Evolutionary conservation across 2,329 filamentous ascomycete genomes (phyloP).

Genomic region (Trichophyton rubrum): DNA sequence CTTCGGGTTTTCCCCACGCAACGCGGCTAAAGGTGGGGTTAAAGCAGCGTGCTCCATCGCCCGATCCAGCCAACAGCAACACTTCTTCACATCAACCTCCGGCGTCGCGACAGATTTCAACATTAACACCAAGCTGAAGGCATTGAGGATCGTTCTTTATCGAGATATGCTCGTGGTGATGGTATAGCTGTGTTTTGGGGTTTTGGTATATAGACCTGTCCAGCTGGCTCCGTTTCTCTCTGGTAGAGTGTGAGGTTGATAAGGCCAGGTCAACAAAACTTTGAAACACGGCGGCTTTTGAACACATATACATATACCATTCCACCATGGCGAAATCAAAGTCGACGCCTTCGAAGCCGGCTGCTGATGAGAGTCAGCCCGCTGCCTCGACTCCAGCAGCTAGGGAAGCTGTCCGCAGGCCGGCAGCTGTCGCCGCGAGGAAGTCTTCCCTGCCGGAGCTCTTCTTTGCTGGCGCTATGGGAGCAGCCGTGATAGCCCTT

Average conservation of each 20-base stretch:
- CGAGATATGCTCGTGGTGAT: not conserved
- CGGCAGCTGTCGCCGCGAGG: not conserved
- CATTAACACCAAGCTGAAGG: not conserved
- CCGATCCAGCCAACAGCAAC: not conserved
- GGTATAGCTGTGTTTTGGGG: not conserved
- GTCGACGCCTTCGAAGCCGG: not conserved
- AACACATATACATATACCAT: too few relatives aligned
- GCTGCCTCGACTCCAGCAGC: not conserved
- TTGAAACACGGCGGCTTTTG: not conserved
- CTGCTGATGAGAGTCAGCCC: not conserved
- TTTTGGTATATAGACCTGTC: not conserved
- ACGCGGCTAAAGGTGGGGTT: not conserved
- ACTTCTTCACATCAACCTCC: not conserved
- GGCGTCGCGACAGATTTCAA: not conserved
- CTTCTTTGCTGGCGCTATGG: not conserved
- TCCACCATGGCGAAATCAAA: not conserved
- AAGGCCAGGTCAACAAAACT: not conserved
- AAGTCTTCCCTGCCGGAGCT: not conserved
- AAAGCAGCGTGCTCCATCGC: not conserved
- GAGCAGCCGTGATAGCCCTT: conserved; percentile 19
- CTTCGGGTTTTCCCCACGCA: not conserved
- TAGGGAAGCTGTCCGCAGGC: not conserved
- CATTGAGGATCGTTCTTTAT: not conserved
- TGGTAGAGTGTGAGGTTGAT: not conserved
- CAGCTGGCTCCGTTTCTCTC: not conserved